Evolutionary conservation across 2,329 filamentous ascomycete genomes (phyloP), one percentile per base, ranked within the genome.

Genomic region (Camptophora hylomeconis): DNA sequence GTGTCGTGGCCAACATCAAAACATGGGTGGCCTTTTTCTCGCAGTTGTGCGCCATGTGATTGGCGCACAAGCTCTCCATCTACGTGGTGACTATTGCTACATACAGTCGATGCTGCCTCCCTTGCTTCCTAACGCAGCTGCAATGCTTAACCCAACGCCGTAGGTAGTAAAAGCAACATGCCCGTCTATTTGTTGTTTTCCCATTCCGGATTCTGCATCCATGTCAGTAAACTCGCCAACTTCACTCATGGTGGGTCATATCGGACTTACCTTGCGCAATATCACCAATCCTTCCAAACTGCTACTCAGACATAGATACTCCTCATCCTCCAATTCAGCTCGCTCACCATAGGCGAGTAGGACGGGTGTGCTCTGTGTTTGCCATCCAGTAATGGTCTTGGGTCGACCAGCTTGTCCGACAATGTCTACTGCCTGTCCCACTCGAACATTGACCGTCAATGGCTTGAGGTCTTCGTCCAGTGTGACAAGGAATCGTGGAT

Each of bases 361-460:
- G 25, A 98, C 89, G 1, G 89, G 89, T n/a, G 89, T 98, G 62
- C 82, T 94, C 65, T 98, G 89, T 42, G 89, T 98, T 60, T 98
- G 89, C 89, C 89, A 98, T 30, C 89, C 89, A 7, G 89, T 98
- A 48, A 98, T 98, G 2, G 89, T 98, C 76, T 98, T 95, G 44
- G 89, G 89, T 39, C 87, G 73, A 52, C 89, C 89, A 8, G 92
- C 89, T 57, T 95, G 89, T 28, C 89, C 92, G 21, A 98, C 89
- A 22, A 98, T 86, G 52, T 98, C 89, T 12, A 98, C 92, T 10
- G 92, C 89, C 60, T 98, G 92, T 56, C 89, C 89, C 24, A 98
- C 87, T 17, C 89, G 80, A 10, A 98, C 89, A 47, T 94, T 95
- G 50, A 95, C 86, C 30, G 82, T 87, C 38, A 98, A 63, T 4